Conservation (phyloP, 2,329 filamentous ascomycete species). For the Colletotrichum sp. region DNA sequence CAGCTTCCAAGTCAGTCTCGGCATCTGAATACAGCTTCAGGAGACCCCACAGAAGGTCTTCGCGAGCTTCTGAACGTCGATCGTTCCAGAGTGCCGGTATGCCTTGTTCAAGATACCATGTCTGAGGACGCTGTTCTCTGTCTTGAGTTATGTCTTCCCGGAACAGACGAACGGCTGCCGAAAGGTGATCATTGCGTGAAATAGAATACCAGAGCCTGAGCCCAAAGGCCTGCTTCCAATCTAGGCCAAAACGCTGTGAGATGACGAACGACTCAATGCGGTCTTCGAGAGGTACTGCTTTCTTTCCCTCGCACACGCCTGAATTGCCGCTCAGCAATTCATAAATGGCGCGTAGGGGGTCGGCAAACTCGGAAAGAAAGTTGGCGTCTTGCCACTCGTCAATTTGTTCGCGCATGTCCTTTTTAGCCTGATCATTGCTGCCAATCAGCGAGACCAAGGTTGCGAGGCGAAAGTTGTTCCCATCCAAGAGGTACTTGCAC, state of each 20-base stretch:
- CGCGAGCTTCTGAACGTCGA: conserved; percentile 59
- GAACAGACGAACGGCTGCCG: conserved; percentile 76
- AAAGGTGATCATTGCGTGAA: conserved; percentile 70
- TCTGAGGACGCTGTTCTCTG: conserved; percentile 73
- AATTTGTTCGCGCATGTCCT: conserved; percentile 81
- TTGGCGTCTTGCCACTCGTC: conserved; percentile 84
- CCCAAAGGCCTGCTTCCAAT: conserved; percentile 94
- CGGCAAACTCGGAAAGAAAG: conserved; percentile 85
- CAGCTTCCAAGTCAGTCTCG: conserved; percentile 65
- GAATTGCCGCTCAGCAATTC: conserved; percentile 88
- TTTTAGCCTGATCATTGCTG: conserved; percentile 69
- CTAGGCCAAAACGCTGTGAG: conserved; percentile 81
- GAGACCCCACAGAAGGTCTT: conserved; percentile 88
- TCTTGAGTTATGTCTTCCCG: conserved; percentile 74
- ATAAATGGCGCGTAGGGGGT: conserved; percentile 85
- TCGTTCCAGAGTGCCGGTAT: conserved; percentile 67
- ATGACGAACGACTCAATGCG: conserved; percentile 81
- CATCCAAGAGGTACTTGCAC: conserved; percentile 78
- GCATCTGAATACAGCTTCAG: conserved; percentile 78
- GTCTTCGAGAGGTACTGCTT: conserved; percentile 77
- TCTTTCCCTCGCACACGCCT: conserved; percentile 81
- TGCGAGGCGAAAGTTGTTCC: conserved; percentile 82
- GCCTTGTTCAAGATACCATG: conserved; percentile 71
- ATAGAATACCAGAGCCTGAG: conserved; percentile 90
- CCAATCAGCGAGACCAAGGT: conserved; percentile 85